Base-by-base conservation (phyloP, 2,329 filamentous ascomycete genomes). In the Alternaria burnsii region DNA sequence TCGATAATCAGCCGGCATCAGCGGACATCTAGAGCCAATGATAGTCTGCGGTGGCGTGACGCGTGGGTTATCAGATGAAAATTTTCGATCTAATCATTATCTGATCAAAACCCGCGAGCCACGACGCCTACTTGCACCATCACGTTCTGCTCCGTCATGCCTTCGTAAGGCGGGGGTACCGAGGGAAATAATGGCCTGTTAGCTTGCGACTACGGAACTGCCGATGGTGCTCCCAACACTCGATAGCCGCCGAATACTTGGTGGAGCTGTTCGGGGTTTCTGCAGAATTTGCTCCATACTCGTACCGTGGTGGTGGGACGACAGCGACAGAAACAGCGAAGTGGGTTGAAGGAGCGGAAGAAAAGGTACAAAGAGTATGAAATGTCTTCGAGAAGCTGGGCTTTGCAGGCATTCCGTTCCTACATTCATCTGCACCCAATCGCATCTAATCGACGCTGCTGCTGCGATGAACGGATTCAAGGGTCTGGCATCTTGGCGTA, bases 21-120 rank as follows among this genome's bases (percentile, higher is more conserved):
- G 58, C 54, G 67, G 62, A 58, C 55, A 22, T 41, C 18, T 10
- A 24, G 9, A 28, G 28, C 69, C 62, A 69, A 70, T 71, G 18
- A 53, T 4, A 32, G 20, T 11, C 5, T 2, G 11, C 9, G 41
- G 44, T 64, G 55, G 57, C 55, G 52, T 46, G 53, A 26, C 30
- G 43, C 42, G 46, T 24, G 40, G 32, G 59, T 71, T 70, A 71
- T 71, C 69, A 71, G 69, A 71, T 71, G 68, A 61, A 66, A 70
- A 66, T 60, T 66, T 67, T 69, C 61, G 50, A 71, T 71, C 68
- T 69, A 67, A 71, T 71, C 63, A 65, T 71, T 68, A 71, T 71
- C 69, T 65, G 69, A 70, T 71, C 60, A 50, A 66, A 68, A 69
- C 55, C 12, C 16, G 28, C 53, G 30, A 57, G 55, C 34, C 44